Conservation (phyloP, 495 filamentous ascomycete genomes). For the Neurospora tetrasperma region DNA sequence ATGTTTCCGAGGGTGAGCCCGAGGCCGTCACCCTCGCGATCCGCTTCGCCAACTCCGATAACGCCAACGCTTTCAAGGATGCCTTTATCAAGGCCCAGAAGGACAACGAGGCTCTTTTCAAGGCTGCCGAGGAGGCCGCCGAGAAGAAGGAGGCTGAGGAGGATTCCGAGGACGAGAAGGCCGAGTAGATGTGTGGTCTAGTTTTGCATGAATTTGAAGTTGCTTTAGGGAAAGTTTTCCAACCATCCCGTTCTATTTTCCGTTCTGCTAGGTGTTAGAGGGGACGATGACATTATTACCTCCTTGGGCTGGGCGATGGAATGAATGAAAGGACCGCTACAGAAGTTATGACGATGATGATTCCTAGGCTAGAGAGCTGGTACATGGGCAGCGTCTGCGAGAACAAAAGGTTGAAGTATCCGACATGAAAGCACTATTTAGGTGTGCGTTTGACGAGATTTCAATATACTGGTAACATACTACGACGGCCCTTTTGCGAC, state of each 20-base stretch:
- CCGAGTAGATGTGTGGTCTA: constrained; percentile 2
- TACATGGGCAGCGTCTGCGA: not conserved
- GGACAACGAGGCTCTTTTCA: constrained; percentile 84
- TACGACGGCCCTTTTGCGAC: not conserved
- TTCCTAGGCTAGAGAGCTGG: not conserved
- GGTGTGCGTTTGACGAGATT: not conserved
- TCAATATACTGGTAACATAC: not conserved
- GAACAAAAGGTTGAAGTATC: not conserved
- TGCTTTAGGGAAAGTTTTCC: not conserved
- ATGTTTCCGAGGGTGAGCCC: constrained; percentile 96
- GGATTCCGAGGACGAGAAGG: constrained; percentile 20
- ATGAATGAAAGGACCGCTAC: not conserved
- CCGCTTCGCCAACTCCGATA: constrained; percentile 95
- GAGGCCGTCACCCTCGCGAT: constrained; percentile 95
- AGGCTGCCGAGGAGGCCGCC: constrained; percentile 33
- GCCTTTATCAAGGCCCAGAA: constrained; percentile 96
- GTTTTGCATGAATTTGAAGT: not conserved
- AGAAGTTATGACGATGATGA: not conserved
- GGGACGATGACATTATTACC: not conserved
- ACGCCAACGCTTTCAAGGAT: constrained; percentile 96
- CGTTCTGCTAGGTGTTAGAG: not conserved
- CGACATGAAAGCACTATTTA: not conserved
- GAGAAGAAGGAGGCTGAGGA: constrained; percentile 15
- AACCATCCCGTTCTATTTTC: not conserved
- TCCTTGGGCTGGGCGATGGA: not conserved